Base-by-base conservation (phyloP, 202 grass and related monocot species). In the Setaria italica region DNA sequence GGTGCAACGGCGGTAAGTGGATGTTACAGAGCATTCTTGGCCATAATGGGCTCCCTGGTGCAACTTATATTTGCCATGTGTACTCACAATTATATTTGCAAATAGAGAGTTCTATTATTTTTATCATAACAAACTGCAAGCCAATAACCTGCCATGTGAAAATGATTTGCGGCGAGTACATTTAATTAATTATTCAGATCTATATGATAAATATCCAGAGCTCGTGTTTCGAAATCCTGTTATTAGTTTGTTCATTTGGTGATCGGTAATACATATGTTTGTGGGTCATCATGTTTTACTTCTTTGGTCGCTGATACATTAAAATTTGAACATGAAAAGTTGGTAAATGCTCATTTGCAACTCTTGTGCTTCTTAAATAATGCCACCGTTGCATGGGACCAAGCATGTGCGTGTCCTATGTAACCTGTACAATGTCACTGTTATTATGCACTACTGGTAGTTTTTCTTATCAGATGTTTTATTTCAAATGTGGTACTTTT, bases 1-100 rank as follows among this genome's bases (percentile, higher is more conserved):
- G 97, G 97, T 79, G 97, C 97, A 86, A 83, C 84, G 63, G 97
- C 94, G 75, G 97, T 99, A 94, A 87, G 97, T 88, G 39, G 63
- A 76, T 34, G 32, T 77, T 42, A 81, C 79, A 80, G 19, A 75
- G 46, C 45, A 74, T 48, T 70, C 15, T 80, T 34, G 39, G 20
- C 43, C 12, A 74, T 55, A n/a, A 46, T 29, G 63, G 42, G 7
- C 64, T 78, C 7, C 13, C 39, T 35, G 49, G 17, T 82, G 49
- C 58, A 78, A 82, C 59, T 68, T 74, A 11, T 51, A 59, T 74
- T 11, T 41, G 6, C n/a, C 50, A 76, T 76, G 54, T 68, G 56
- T 35, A 69, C 79, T 57, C 41, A 6, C 5, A 55, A 12, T 55
- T 39, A 13, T 67, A 35, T 74, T 53, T 74, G 15, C 14, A 35